A percentile compares a stretch with the other conserved stretches of the same genome.
These are phyloP conservation scores for Didymella exigua DNA, from an alignment of 2,329 filamentous ascomycete genomes.

Conservation along the genomic window DNA sequence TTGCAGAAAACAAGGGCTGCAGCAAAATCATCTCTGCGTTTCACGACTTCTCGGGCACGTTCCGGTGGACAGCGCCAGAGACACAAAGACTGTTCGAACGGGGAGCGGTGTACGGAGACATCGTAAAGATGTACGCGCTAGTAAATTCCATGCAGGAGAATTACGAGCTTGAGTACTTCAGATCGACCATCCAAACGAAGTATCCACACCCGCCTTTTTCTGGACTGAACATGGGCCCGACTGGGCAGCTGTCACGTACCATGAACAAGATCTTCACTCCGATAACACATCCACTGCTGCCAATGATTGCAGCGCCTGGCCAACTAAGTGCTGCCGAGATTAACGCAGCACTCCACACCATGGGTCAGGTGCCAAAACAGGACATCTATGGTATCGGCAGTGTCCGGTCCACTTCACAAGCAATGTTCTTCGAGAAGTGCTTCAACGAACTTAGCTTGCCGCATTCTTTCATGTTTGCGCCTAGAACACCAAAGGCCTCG, in stretches of 20 bases:
- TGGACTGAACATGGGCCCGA: conserved; percentile 84
- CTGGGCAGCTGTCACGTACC: conserved; percentile 82
- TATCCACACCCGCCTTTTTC: conserved; percentile 77
- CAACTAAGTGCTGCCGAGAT: conserved; percentile 87
- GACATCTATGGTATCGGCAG: conserved; percentile 81
- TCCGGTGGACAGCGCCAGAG: conserved; percentile 79
- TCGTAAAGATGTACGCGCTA: conserved; percentile 89
- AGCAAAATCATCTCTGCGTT: conserved; percentile 91
- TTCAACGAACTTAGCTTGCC: conserved; percentile 74
- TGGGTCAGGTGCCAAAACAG: conserved; percentile 80
- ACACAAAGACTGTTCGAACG: conserved; percentile 74
- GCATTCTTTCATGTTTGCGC: conserved; percentile 77
- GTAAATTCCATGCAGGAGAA: conserved; percentile 83
- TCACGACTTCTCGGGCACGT: conserved; percentile 83
- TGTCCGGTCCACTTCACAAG: conserved; percentile 73
- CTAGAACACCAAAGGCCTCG: conserved; percentile 68
- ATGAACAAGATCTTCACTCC: conserved; percentile 87
- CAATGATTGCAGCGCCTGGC: conserved; percentile 82
- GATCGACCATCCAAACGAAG: conserved; percentile 73
- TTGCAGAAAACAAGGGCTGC: conserved; percentile 74
- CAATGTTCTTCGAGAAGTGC: conserved; percentile 79
- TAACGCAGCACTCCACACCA: conserved; percentile 76
- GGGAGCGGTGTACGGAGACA: conserved; percentile 76
- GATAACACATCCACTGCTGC: conserved; percentile 83
- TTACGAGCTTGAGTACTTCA: conserved; percentile 89